Conservation (phyloP, 1,139 yeast genomes). For the Kazachstania sp. region DNA sequence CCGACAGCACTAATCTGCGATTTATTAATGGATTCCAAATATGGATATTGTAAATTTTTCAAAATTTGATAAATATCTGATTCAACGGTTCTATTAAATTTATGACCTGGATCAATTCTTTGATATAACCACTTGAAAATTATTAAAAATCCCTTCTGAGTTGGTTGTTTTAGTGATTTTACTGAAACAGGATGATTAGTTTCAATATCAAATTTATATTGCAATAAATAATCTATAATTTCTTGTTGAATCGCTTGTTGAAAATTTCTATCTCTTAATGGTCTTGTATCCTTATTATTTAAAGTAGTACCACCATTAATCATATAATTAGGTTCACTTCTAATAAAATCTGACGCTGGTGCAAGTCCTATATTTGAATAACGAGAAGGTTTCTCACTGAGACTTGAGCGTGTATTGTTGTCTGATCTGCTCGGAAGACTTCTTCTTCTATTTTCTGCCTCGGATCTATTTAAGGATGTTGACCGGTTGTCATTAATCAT, state of each 20-base stretch:
- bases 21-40: conserved; percentile 67
- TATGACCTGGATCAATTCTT: conserved; percentile 71
- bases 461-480: neutral
- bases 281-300: conserved; percentile 53
- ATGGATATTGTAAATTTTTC: conserved; percentile 66
- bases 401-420: neutral
- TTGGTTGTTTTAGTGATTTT: conserved; percentile 65
- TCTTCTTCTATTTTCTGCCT: neutral
- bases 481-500: conserved; percentile 9
- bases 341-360: neutral
- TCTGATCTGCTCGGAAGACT: conserved; percentile 1
- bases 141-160: conserved; percentile 75
- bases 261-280: conserved; percentile 63
- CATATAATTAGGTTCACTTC: neutral
- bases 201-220: conserved; percentile 61
- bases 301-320: neutral
- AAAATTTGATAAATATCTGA: conserved; percentile 65
- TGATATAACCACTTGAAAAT: conserved; percentile 75
- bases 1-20: conserved; percentile 89
- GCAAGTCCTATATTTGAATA: neutral
- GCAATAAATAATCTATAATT: conserved; percentile 54
- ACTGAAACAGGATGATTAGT: conserved; percentile 61
- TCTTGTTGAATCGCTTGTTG: conserved; percentile 59
- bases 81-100: conserved; percentile 61
- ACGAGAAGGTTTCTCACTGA: neutral